Base-by-base conservation (phyloP, 352 stramenopile genomes). In the Globisporangium solare region DNA sequence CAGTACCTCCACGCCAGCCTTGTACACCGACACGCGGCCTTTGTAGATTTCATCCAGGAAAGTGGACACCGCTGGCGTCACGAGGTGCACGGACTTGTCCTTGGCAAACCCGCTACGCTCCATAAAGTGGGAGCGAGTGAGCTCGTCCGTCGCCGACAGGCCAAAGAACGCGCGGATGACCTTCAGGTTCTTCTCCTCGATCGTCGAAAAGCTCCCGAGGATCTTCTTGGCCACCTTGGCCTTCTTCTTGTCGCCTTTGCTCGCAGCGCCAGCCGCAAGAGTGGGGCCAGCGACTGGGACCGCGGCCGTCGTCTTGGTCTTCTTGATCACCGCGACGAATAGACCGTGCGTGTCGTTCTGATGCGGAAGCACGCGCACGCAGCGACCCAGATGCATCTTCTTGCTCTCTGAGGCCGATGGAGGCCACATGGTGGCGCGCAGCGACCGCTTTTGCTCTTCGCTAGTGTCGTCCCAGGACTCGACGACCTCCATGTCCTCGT, bases 291-390 rank as follows among this genome's bases (percentile, higher is more conserved):
- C 64, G 21, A 77, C 65, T 21, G 54, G 49, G 14, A 64, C 47
- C 0, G 24, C 41, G 4, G 54, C 12, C 18, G 68, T 70, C 54
- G 68, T 70, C 54, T 65, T 62, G 51, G 73, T 49, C 56, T 89
- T 91, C 58, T 96, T 96, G 27, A 99, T 83, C 13, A 99, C 76
- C 15, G 90, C 91, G n/a, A 99, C 61, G 67, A 99, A 99, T 58
- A 99, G 97, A 0, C 96, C 97, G 51, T 97, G 96, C 0, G 96
- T 98, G 68, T 99, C 89, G 56, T 99, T 95, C 58, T 99, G 92
- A 58, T 99, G 97, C 18, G 97, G 97, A 14, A 99, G 74, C 22
- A 99, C 60, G 3, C 97, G 89, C 53, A 97, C 77, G 69, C 97
- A 99, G 6, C 86, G 76, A 37, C 98, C 76, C 18, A 99, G 63